These are phyloP conservation scores for Microdochium trichocladiopsis DNA, from an alignment of 2,329 filamentous ascomycete genomes.

Conservation along the genomic window DNA sequence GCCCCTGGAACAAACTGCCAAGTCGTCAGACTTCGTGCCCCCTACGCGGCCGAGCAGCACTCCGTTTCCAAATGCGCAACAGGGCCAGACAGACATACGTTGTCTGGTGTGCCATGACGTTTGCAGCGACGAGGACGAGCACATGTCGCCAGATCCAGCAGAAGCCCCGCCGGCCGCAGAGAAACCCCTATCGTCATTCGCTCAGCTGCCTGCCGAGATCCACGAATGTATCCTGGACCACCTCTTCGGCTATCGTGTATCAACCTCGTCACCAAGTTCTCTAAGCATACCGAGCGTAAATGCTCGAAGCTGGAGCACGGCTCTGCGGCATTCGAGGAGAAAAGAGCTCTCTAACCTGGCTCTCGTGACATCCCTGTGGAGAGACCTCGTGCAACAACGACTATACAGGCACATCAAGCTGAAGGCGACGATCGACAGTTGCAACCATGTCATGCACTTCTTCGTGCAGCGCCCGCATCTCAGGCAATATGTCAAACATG, in stretches of 20 bases:
- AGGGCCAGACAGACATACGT: constrained; percentile 34
- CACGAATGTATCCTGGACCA: constrained; percentile 67
- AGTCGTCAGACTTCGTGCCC: constrained; percentile 38
- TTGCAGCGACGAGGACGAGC: constrained; percentile 16
- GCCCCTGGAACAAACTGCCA: constrained; percentile 36
- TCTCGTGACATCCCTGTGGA: constrained; percentile 57
- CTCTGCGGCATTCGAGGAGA: constrained; percentile 58
- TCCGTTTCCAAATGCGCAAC: constrained; percentile 49
- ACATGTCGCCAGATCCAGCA: constrained; percentile 14
- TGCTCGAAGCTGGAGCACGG: constrained; percentile 55
- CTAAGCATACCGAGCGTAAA: constrained; percentile 43
- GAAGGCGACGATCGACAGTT: constrained; percentile 59
- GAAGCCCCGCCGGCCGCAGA: constrained; percentile 13
- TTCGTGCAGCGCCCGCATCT: constrained; percentile 54
- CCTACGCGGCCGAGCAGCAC: constrained; percentile 52
- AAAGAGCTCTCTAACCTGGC: constrained; percentile 62
- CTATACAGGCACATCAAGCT: constrained; percentile 72
- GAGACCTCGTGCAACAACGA: constrained; percentile 60
- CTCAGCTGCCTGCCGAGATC: constrained; percentile 59
- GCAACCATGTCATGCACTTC: constrained; percentile 53
- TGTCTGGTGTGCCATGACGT: constrained; percentile 30
- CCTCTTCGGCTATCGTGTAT: constrained; percentile 61
- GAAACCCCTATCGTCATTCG: constrained; percentile 22
- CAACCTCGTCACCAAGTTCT: constrained; percentile 49
- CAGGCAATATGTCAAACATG: constrained; percentile 58